phyloP scores from a whole-genome alignment of 2,329 filamentous ascomycete genomes.

The Neofusicoccum umdonicola region DNA sequence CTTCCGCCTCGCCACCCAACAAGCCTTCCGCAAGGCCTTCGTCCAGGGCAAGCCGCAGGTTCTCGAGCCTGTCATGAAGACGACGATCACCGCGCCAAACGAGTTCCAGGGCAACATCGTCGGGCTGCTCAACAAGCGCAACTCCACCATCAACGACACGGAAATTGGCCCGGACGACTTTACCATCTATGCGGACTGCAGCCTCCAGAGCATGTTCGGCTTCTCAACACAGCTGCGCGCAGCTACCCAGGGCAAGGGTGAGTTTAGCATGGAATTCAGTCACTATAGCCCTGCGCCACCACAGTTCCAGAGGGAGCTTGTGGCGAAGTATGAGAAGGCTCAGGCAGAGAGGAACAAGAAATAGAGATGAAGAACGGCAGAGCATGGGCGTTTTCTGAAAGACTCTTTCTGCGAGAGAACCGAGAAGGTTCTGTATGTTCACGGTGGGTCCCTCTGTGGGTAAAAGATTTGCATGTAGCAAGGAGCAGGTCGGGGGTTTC shows the following conservation, averaged over 20 bases:
- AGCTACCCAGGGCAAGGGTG: conserved; percentile 95
- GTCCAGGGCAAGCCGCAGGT: conserved; percentile 75
- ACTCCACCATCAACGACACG: conserved; percentile 90
- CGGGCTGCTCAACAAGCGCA: conserved; percentile 93
- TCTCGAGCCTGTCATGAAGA: conserved; percentile 97
- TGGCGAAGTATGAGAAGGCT: conserved; percentile 66
- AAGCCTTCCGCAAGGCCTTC: conserved; percentile 96
- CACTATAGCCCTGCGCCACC: conserved; percentile 86
- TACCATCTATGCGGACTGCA: conserved; percentile 86
- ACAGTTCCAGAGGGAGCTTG: conserved; percentile 79
- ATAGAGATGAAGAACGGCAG: background rate
- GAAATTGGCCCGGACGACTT: conserved; percentile 94
- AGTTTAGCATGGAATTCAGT: conserved; percentile 98
- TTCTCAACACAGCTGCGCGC: conserved; percentile 89
- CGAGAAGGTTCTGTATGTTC: no score
- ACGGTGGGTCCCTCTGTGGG: no score
- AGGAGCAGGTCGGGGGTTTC: background rate
- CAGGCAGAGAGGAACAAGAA: conserved; percentile 61
- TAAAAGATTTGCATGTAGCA: background rate
- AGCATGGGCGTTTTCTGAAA: background rate
- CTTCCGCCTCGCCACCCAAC: conserved; percentile 91
- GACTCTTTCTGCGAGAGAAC: background rate
- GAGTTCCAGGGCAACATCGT: conserved; percentile 98
- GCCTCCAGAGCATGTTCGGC: conserved; percentile 95
- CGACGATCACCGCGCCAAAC: conserved; percentile 88